Percentiles rank a stretch among this genome's conserved stretches.
phyloP scores from a whole-genome alignment of 805 yeast genomes.

The Kurtzmaniella cleridarum region DNA sequence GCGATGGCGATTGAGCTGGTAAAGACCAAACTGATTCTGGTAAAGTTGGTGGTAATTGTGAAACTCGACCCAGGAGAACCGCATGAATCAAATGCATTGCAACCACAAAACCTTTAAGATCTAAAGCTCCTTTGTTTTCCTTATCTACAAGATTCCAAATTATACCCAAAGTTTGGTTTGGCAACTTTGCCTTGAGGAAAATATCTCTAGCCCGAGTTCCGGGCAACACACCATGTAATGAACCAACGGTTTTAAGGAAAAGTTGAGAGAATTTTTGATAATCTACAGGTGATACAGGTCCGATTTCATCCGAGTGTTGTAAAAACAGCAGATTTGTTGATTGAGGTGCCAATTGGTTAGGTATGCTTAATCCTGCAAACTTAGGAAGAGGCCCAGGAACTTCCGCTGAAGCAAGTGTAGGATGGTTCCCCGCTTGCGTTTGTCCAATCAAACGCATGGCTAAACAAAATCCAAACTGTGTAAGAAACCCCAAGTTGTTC shows the following conservation, averaged over 20 bases:
- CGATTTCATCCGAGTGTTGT: constrained; percentile 36
- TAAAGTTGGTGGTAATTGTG: constrained; percentile 45
- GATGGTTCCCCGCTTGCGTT: constrained; percentile 66
- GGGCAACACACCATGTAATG: constrained; percentile 50
- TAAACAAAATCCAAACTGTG: constrained; percentile 71
- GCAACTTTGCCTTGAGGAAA: constrained; percentile 82
- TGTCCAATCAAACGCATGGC: constrained; percentile 90
- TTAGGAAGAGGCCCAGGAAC: constrained; percentile 61
- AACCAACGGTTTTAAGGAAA: constrained; percentile 60
- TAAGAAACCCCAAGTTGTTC: constrained; percentile 79
- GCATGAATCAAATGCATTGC: constrained; percentile 96
- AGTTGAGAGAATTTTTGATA: constrained; percentile 61
- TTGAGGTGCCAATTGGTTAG: constrained; percentile 3
- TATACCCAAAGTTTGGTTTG: constrained; percentile 70
- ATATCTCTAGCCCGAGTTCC: constrained; percentile 84
- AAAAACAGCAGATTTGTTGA: constrained; percentile 12
- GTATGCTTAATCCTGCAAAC: constrained; percentile 33
- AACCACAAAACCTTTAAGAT: constrained; percentile 71
- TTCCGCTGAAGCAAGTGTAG: constrained; percentile 48
- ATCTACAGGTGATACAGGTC: constrained; percentile 53
- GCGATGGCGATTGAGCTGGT: constrained; percentile 17
- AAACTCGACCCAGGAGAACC: constrained; percentile 58
- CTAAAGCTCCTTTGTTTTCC: constrained; percentile 64
- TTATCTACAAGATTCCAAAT: constrained; percentile 88
- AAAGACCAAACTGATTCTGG: constrained; percentile 35